These are phyloP conservation scores for Manihot esculenta DNA, from an alignment of 441 rosid species.

Conservation along the genomic window DNA sequence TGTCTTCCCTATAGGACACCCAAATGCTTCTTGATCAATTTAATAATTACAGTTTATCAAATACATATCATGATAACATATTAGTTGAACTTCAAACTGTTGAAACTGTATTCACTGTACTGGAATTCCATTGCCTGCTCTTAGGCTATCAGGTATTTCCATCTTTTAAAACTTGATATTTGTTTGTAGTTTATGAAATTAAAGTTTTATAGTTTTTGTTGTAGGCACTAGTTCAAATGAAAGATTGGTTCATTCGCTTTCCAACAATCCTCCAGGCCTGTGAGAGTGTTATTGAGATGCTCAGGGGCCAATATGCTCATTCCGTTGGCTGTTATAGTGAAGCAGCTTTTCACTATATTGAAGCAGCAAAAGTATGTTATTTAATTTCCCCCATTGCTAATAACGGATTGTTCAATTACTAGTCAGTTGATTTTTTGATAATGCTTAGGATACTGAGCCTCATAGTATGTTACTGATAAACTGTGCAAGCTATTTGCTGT, in stretches of 20 bases:
- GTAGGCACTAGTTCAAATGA: constrained; percentile 91
- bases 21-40: not conserved
- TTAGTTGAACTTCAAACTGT: not conserved
- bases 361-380: constrained; percentile 73
- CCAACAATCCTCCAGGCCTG: constrained; percentile 91
- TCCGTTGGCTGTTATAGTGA: constrained; percentile 89
- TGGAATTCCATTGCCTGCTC: constrained; percentile 9
- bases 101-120: not conserved
- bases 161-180: constrained; percentile 9
- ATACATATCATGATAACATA: not conserved
- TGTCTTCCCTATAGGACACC: not conserved
- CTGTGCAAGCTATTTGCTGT: constrained; percentile 3
- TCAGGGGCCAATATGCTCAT: constrained; percentile 98
- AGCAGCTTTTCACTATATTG: constrained; percentile 90
- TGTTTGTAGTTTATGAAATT: constrained; percentile 15
- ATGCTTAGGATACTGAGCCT: not conserved
- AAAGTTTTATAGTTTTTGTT: constrained; percentile 13
- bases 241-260: constrained; percentile 75
- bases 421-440: constrained; percentile 3
- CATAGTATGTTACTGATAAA: not conserved
- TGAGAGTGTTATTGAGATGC: constrained; percentile 93
- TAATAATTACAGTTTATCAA: constrained; percentile 2
- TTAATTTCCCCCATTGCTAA: constrained; percentile 3
- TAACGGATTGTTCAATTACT: not conserved
- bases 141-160: constrained; percentile 17